Percentiles rank a stretch among this genome's conserved stretches.
Conservation (phyloP, 129 eudicot species). For the Artemisia tridentata region DNA sequence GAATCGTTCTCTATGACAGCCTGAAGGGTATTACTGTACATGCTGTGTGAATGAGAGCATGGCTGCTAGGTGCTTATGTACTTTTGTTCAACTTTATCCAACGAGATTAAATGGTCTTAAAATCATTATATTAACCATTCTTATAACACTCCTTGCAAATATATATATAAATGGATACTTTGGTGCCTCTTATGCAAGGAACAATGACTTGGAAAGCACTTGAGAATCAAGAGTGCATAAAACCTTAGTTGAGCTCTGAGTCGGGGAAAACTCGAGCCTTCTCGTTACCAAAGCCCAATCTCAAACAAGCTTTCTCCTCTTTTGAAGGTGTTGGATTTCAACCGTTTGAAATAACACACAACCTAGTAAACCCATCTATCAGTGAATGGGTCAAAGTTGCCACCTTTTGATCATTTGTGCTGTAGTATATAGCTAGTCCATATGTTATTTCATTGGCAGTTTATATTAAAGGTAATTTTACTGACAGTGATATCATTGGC, state of each 20-base stretch:
- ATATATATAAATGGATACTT: not conserved
- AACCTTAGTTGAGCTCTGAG: slow-evolving; percentile 21
- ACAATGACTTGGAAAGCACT: slow-evolving; percentile 37
- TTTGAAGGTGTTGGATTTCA: too few species aligned
- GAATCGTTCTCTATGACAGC: too few species aligned
- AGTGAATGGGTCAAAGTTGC: too few species aligned
- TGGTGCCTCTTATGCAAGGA: slow-evolving; percentile 34
- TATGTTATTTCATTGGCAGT: too few species aligned
- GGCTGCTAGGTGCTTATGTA: not conserved
- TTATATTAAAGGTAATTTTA: too few species aligned
- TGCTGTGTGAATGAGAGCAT: not conserved
- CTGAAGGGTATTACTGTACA: not conserved
- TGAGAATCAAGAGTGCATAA: slow-evolving; percentile 51
- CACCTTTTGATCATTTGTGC: too few species aligned
- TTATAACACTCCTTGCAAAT: not conserved
- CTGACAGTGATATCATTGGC: too few species aligned
- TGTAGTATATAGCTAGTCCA: too few species aligned
- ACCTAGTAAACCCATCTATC: too few species aligned
- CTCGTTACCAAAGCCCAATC: too few species aligned
- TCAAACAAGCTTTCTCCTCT: too few species aligned
- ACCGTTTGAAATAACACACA: too few species aligned
- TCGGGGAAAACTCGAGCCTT: slow-evolving; percentile 38
- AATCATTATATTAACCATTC: not conserved
- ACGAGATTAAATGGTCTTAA: not conserved
- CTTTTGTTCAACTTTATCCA: not conserved